Base-by-base conservation (phyloP, 192 early-diverging fungal species). In the Phlyctochytrium planicorne region DNA sequence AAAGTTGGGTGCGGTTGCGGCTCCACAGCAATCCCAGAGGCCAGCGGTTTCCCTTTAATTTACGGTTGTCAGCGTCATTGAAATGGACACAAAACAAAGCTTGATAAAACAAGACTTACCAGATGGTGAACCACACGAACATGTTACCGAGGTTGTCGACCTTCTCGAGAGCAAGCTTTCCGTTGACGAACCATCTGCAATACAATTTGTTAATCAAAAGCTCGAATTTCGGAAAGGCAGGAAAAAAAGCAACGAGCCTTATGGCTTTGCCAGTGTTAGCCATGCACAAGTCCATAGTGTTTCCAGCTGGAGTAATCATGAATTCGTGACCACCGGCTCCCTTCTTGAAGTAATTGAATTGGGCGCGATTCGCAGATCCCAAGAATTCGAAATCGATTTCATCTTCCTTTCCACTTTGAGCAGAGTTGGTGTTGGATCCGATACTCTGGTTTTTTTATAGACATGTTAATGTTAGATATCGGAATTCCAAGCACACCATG, bases 311-410 rank as follows among this genome's bases (percentile, higher is more conserved):
- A 27, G 10, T 20, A 27, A 29, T 6, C 10, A 27, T 14, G 27
- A 57, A 57, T 25, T 57, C 16, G 20, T 57, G 16, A 25, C 25
- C 25, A 27, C 55, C 55, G 25, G 20, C 55, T 10, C 55, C 55
- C 6, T 29, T 14, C 27, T 57, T 14, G 55, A 57, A 57, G 27
- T 25, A 57, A 27, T 57, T 57, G 55, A 57, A 25, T 25, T 57
- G 25, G 55, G 27, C 6, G 10, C 27, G 16, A 25, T 25, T 14
- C 6, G 55, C 25, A 6, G 12, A 25, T 14, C 55, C 55, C 12
- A 57, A 27, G 27, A 57, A 57, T 25, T 57, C 55, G 25, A 57
- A 29, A 25, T 57, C 55, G 6, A 57, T 57, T 27, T 57, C 55
- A 25, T 57, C 55, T 27, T 25, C 4, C 10, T 14, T 6, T 29